phyloP scores from a whole-genome alignment of 1,284 basidiomycete species.

The Volvariella volvacea region DNA sequence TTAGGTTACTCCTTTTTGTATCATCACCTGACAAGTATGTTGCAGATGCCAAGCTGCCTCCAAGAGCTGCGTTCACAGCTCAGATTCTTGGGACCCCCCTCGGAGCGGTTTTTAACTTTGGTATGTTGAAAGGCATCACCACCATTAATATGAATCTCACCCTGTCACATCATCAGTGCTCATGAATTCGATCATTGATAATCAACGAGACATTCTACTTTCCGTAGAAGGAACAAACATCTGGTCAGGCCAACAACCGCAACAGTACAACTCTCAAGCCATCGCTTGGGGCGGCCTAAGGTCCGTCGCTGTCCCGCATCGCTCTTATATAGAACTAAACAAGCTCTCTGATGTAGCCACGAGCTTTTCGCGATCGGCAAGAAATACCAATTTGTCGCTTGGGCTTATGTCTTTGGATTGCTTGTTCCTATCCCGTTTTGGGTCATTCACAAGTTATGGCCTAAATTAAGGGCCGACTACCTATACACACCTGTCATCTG shows the following conservation, averaged over 20 bases:
- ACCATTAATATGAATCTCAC: background rate
- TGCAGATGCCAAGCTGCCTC: conserved; percentile 62
- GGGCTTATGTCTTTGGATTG: conserved; percentile 47
- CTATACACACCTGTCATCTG: conserved; percentile 39
- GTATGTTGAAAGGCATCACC: conserved; percentile 12
- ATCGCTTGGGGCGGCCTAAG: conserved; percentile 63
- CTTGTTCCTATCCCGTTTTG: conserved; percentile 50
- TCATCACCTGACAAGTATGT: no score
- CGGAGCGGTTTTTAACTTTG: conserved; percentile 47
- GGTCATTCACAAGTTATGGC: conserved; percentile 37
- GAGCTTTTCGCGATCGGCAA: conserved; percentile 47
- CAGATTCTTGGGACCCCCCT: conserved; percentile 48
- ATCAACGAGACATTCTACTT: conserved; percentile 45
- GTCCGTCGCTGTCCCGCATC: no score
- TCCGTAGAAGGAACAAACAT: conserved; percentile 49
- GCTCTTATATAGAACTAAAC: no score
- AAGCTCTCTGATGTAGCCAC: no score
- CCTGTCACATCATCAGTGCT: no score
- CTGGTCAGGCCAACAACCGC: conserved; percentile 56
- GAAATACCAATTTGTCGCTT: conserved; percentile 52
- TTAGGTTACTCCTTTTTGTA: background rate
- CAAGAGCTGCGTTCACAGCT: conserved; percentile 55
- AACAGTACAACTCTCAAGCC: conserved; percentile 56
- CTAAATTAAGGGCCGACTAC: conserved; percentile 34
- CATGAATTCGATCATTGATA: conserved; percentile 54